phyloP scores from a whole-genome alignment of 148 eudicot species.

The Nepenthes gracilis region DNA sequence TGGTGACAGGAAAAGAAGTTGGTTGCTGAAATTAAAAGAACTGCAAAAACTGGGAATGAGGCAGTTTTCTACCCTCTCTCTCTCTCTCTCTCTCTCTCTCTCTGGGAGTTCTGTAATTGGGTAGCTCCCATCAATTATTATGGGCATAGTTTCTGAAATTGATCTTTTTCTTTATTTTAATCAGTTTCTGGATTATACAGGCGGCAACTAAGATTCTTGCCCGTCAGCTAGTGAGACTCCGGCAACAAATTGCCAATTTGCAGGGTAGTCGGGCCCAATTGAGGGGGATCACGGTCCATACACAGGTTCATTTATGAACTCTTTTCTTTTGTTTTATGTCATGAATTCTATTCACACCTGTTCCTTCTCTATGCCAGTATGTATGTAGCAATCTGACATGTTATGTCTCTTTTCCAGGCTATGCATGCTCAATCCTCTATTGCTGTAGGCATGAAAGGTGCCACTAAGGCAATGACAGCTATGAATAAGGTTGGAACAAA shows the following conservation, averaged over 20 bases:
- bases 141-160: not conserved
- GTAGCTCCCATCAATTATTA: not conserved
- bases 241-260: slow-evolving; percentile 81
- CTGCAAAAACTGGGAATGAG: slow-evolving; percentile 99
- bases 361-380: not conserved
- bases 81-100: not conserved
- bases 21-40: slow-evolving; percentile 93
- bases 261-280: slow-evolving; percentile 96
- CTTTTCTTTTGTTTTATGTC: slow-evolving; percentile 2
- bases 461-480: slow-evolving; percentile 84
- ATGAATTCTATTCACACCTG: slow-evolving; percentile 4
- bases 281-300: slow-evolving; percentile 94
- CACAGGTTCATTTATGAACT: slow-evolving; percentile 49
- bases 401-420: slow-evolving; percentile 37
- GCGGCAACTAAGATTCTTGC: slow-evolving; percentile 95
- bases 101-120: not conserved
- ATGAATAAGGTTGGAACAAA: slow-evolving; percentile 68
- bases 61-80: slow-evolving; percentile 16
- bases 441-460: slow-evolving; percentile 90
- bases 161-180: slow-evolving; percentile 1
- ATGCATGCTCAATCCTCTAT: slow-evolving; percentile 92
- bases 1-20: slow-evolving; percentile 76
- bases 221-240: slow-evolving; percentile 77
- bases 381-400: not conserved
- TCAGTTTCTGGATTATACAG: slow-evolving; percentile 24